Percentiles rank a stretch among this genome's conserved stretches.
Conservation (phyloP, 495 filamentous ascomycete genomes). For the Durotheca rogersii region DNA sequence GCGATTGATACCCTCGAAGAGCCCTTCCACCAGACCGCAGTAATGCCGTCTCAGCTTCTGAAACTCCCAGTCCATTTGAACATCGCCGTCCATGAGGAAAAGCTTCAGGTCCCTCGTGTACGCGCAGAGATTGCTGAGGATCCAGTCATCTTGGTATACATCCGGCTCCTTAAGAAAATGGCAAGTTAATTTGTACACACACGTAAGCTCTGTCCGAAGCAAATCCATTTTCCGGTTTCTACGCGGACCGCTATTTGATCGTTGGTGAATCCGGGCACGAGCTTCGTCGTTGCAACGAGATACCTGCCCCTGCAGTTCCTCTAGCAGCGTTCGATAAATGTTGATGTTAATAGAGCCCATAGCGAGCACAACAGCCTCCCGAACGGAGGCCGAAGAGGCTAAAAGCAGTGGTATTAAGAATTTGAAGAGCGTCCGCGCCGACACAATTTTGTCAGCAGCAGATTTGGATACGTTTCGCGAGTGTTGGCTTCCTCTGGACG, state of each 20-base stretch:
- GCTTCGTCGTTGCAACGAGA: slow-evolving; percentile 79
- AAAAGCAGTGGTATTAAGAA: slow-evolving; percentile 86
- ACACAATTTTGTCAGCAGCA: slow-evolving; percentile 77
- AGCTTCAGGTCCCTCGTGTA: slow-evolving; percentile 92
- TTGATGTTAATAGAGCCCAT: slow-evolving; percentile 93
- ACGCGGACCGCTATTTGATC: slow-evolving; percentile 71
- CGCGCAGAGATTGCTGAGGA: slow-evolving; percentile 81
- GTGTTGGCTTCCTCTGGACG: slow-evolving; percentile 69
- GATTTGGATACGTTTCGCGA: slow-evolving; percentile 80
- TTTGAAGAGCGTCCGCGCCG: slow-evolving; percentile 83
- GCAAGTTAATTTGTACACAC: slow-evolving; percentile 92
- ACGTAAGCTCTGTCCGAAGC: slow-evolving; percentile 88
- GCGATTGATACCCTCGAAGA: slow-evolving; percentile 88
- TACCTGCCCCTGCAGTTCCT: slow-evolving; percentile 84
- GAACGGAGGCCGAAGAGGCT: slow-evolving; percentile 69
- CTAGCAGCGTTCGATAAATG: slow-evolving; percentile 89
- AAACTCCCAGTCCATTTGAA: slow-evolving; percentile 96
- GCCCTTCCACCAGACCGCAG: slow-evolving; percentile 87
- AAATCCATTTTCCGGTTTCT: slow-evolving; percentile 79
- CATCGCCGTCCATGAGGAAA: slow-evolving; percentile 88
- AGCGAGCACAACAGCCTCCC: slow-evolving; percentile 88
- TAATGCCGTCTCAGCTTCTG: slow-evolving; percentile 90
- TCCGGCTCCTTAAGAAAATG: slow-evolving; percentile 80
- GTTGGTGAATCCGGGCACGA: slow-evolving; percentile 80
- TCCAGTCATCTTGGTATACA: slow-evolving; percentile 88